A percentile compares a stretch with the other conserved stretches of the same genome.
phyloP scores from a whole-genome alignment of 176 grass and related monocot genomes.

The Avena insularis region DNA sequence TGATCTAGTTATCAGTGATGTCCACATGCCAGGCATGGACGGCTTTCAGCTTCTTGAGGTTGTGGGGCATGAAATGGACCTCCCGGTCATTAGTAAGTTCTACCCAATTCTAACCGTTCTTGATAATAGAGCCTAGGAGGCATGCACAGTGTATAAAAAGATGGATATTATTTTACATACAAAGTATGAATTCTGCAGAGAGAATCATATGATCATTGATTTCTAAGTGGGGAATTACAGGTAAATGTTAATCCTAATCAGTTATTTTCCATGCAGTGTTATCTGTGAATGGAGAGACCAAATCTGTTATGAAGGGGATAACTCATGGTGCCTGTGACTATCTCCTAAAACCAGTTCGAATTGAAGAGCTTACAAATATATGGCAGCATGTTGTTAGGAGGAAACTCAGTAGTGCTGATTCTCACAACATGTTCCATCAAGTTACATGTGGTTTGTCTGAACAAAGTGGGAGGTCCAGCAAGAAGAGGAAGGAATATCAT shows the following conservation, averaged over 20 bases:
- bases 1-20: too few relatives aligned
- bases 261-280: conserved; percentile 60
- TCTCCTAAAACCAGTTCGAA: conserved; percentile 82
- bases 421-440: conserved; percentile 38
- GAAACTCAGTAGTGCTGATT: conserved; percentile 43
- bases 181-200: neutral
- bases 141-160: too few relatives aligned
- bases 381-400: too few relatives aligned
- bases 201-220: neutral
- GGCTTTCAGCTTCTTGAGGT: conserved; percentile 54
- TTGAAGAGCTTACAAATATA: too few relatives aligned
- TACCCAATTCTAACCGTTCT: conserved; percentile 6
- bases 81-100: conserved; percentile 88
- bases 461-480: conserved; percentile 54
- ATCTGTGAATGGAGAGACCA: conserved; percentile 50
- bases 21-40: too few relatives aligned
- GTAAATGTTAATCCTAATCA: conserved; percentile 5
- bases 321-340: conserved; percentile 95
- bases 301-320: conserved; percentile 96
- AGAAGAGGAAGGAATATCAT: conserved; percentile 82
- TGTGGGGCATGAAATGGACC: conserved; percentile 93
- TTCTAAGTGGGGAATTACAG: neutral
- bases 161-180: neutral
- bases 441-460: conserved; percentile 49
- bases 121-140: neutral